Conservation (phyloP, 805 yeast species). For the Osmozyma mogii region DNA sequence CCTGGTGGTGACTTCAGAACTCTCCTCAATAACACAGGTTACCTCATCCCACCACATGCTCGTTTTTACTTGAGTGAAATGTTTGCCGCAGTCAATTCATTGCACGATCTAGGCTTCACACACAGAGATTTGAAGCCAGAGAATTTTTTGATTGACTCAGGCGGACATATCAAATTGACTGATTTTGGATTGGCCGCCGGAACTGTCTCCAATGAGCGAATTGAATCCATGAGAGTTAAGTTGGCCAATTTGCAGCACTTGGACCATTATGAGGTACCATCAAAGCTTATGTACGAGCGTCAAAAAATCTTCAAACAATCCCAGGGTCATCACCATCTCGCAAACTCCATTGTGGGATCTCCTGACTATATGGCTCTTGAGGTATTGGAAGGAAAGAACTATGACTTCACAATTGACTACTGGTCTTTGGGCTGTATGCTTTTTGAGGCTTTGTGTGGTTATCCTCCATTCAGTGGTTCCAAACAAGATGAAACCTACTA, state of each 20-base stretch:
- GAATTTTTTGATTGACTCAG: constrained; percentile 80
- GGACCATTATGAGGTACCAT: constrained; percentile 48
- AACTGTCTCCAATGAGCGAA: constrained; percentile 82
- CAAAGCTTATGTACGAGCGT: constrained; percentile 77
- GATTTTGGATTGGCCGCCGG: constrained; percentile 99
- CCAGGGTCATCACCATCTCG: constrained; percentile 73
- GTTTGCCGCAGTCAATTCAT: constrained; percentile 90
- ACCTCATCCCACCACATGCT: constrained; percentile 88
- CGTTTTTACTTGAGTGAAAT: constrained; percentile 92
- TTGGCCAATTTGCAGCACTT: constrained; percentile 66
- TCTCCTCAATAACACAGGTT: constrained; percentile 84
- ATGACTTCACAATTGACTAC: constrained; percentile 94
- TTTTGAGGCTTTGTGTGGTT: constrained; percentile 92
- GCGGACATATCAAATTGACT: constrained; percentile 87
- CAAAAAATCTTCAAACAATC: constrained; percentile 81
- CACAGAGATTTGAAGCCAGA: constrained; percentile 97
- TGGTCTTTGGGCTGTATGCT: constrained; percentile 98
- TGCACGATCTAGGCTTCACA: constrained; percentile 91
- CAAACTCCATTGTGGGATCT: constrained; percentile 93
- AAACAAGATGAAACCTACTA: constrained; percentile 91
- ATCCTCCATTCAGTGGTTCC: constrained; percentile 94
- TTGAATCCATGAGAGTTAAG: constrained; percentile 80
- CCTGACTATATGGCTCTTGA: constrained; percentile 99
- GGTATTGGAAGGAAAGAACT: constrained; percentile 86
- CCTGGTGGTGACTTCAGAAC: constrained; percentile 99